Conservation (phyloP, 768 basidiomycete species). For the Boletus edulis region DNA sequence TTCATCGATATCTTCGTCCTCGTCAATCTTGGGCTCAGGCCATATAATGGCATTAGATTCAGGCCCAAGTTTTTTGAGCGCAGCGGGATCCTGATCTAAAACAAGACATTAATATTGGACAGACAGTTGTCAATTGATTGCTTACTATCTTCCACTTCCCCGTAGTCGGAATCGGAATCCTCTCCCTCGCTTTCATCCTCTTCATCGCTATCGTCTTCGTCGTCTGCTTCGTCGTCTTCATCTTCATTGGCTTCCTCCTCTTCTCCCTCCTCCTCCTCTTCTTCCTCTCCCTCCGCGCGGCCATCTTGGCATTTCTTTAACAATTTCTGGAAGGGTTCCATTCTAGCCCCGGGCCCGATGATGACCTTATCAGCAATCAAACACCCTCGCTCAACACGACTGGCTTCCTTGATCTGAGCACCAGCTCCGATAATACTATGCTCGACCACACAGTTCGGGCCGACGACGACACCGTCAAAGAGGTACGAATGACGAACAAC, state of each 20-base stretch:
- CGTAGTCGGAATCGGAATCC: constrained; percentile 56
- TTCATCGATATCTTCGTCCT: constrained; percentile 62
- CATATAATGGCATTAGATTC: constrained; percentile 79
- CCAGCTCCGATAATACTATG: constrained; percentile 79
- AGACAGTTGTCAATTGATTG: background rate
- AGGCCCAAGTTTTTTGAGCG: constrained; percentile 52
- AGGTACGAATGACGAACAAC: constrained; percentile 76
- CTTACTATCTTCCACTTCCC: constrained; percentile 67
- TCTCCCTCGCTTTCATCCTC: constrained; percentile 30
- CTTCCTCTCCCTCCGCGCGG: constrained; percentile 29
- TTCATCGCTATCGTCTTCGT: constrained; percentile 33
- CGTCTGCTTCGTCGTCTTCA: constrained; percentile 35
- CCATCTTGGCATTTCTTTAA: constrained; percentile 47
- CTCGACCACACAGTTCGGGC: constrained; percentile 66
- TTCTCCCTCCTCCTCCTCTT: constrained; percentile 15
- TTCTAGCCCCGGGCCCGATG: constrained; percentile 66
- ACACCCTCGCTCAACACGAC: constrained; percentile 68
- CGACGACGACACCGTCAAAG: constrained; percentile 75
- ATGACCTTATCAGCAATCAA: constrained; percentile 80
- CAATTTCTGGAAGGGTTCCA: constrained; percentile 72
- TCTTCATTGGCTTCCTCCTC: constrained; percentile 22
- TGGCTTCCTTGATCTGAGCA: constrained; percentile 68
- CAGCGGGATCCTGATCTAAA: constrained; percentile 49
- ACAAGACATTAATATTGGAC: background rate
- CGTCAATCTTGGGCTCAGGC: constrained; percentile 60